A percentile compares a stretch with the other conserved stretches of the same genome.
Conservation (phyloP, 73 alveolate species). For the Blepharisma japonicum region DNA sequence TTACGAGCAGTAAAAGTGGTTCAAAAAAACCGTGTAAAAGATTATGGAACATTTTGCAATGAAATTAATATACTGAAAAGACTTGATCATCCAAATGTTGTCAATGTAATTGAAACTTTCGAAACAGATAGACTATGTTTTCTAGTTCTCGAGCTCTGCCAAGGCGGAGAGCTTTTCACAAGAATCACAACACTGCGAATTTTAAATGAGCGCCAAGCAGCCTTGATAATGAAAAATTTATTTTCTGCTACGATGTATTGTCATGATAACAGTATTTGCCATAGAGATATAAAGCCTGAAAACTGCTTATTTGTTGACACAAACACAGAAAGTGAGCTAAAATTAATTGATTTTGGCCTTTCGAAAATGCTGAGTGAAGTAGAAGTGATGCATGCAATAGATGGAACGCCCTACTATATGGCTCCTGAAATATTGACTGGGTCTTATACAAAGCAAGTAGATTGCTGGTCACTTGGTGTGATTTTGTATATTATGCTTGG, state of each 20-base stretch:
- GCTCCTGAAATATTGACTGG: slow-evolving; percentile 30
- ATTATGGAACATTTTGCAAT: not conserved
- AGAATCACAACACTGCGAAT: not conserved
- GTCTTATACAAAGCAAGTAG: not conserved
- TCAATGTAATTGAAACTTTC: slow-evolving; percentile 12
- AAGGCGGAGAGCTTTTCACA: slow-evolving; percentile 16
- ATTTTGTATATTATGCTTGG: slow-evolving; percentile 1
- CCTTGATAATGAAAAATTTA: not conserved
- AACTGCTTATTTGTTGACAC: slow-evolving; percentile 56
- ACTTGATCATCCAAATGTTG: slow-evolving; percentile 24
- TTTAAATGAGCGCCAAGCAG: slow-evolving; percentile 21
- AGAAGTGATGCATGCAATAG: not conserved
- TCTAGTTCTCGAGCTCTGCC: slow-evolving; percentile 10
- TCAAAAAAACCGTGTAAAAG: slow-evolving; percentile 33
- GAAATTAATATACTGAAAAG: not conserved
- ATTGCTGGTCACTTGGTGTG: slow-evolving; percentile 15
- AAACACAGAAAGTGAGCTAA: slow-evolving; percentile 33
- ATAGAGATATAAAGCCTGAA: slow-evolving; percentile 76
- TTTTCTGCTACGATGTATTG: slow-evolving; percentile 19
- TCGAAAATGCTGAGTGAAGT: slow-evolving; percentile 36
- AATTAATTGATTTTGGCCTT: slow-evolving; percentile 67
- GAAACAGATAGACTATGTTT: slow-evolving; percentile 2
- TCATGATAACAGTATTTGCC: slow-evolving; percentile 26
- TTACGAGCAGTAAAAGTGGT: slow-evolving; percentile 37
- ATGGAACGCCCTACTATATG: slow-evolving; percentile 7